These are phyloP conservation scores for Lentinula guzmanii DNA, from an alignment of 768 basidiomycete species.

Conservation along the genomic window DNA sequence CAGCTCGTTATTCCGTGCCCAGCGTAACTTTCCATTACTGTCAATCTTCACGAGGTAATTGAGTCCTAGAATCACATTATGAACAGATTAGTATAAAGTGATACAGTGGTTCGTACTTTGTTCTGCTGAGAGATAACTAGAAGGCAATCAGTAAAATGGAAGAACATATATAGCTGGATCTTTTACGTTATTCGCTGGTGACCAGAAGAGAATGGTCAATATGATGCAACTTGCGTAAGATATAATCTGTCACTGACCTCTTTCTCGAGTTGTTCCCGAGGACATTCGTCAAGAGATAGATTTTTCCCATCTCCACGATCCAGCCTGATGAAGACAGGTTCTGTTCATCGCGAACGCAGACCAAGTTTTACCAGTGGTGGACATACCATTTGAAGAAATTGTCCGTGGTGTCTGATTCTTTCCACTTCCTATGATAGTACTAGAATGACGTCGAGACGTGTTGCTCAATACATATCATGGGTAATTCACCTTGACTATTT, in stretches of 20 bases:
- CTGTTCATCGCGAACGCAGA: background rate
- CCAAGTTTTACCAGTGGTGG: background rate
- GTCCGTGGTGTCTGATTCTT: slow-evolving; percentile 49
- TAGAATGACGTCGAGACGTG: slow-evolving; percentile 19
- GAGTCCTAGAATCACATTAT: slow-evolving; percentile 29
- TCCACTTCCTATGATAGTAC: slow-evolving; percentile 60
- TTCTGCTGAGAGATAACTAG: slow-evolving; percentile 52
- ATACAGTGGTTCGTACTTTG: slow-evolving; percentile 32
- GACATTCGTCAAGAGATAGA: slow-evolving; percentile 50
- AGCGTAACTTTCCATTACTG: slow-evolving; percentile 44
- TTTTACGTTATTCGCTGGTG: slow-evolving; percentile 2
- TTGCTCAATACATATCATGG: background rate
- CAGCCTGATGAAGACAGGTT: slow-evolving; percentile 36
- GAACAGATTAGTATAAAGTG: background rate
- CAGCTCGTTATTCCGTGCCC: slow-evolving; percentile 51
- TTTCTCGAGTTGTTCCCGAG: slow-evolving; percentile 52
- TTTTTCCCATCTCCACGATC: slow-evolving; percentile 55
- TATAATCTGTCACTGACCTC: slow-evolving; percentile 33
- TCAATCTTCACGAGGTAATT: slow-evolving; percentile 63
- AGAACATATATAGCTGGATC: background rate
- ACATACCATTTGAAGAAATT: slow-evolving; percentile 62
- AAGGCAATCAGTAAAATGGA: background rate
- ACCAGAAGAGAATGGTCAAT: background rate
- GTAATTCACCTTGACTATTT: slow-evolving; percentile 35
- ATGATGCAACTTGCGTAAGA: background rate